These are phyloP conservation scores for Sabuloglossum arenarium DNA, from an alignment of 495 filamentous ascomycete species.

Conservation along the genomic window DNA sequence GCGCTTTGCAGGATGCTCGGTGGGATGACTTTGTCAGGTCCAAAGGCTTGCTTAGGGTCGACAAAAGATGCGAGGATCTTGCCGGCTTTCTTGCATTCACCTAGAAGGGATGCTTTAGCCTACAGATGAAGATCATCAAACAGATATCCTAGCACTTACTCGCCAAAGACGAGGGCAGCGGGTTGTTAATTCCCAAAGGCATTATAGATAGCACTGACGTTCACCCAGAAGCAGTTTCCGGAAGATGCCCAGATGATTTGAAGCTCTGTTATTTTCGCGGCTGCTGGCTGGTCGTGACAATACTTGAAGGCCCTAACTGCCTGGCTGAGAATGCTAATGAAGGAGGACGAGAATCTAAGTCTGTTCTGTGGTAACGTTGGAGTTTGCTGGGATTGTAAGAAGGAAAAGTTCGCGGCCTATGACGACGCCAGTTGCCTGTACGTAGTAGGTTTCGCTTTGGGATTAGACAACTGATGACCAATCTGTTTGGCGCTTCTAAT, in stretches of 20 bases:
- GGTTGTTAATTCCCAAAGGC: conserved; percentile 43
- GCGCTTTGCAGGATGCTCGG: conserved; percentile 75
- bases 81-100: conserved; percentile 75
- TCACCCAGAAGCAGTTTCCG: not conserved
- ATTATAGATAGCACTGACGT: conserved; percentile 8
- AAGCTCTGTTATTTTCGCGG: not conserved
- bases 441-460: too few relatives aligned
- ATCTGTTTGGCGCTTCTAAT: too few relatives aligned
- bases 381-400: too few relatives aligned
- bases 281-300: not conserved
- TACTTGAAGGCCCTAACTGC: not conserved
- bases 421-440: not conserved
- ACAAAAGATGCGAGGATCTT: conserved; percentile 92
- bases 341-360: not conserved
- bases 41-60: conserved; percentile 83
- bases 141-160: conserved; percentile 26
- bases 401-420: too few relatives aligned
- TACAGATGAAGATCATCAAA: not conserved
- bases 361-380: not conserved
- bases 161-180: conserved; percentile 40
- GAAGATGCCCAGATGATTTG: not conserved
- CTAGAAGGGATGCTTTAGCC: conserved; percentile 18
- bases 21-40: conserved; percentile 93
- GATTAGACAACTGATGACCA: too few relatives aligned
- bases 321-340: not conserved